Evolutionary conservation across 1,284 basidiomycete species (phyloP).

Genomic region (Tilletia horrida): DNA sequence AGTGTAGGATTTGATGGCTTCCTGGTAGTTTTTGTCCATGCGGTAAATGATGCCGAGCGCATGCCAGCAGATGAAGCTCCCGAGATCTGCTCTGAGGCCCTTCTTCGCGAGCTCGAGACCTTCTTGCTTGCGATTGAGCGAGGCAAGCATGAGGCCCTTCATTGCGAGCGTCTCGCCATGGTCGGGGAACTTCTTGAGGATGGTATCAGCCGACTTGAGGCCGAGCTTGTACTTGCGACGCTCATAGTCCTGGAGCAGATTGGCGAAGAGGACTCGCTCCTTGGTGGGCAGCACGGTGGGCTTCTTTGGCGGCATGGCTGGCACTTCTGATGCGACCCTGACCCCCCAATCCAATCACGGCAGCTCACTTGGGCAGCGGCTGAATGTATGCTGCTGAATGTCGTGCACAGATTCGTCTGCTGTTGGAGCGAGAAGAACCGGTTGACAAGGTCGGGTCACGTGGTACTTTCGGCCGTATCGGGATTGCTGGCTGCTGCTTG

Average conservation of each 20-base stretch:
- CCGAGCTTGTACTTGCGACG: slow-evolving; percentile 83
- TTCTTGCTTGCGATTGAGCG: slow-evolving; percentile 54
- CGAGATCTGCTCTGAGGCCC: slow-evolving; percentile 76
- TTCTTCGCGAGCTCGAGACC: slow-evolving; percentile 82
- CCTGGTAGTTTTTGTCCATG: slow-evolving; percentile 80
- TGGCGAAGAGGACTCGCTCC: slow-evolving; percentile 81
- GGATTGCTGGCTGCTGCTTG: no score
- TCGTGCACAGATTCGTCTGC: no score
- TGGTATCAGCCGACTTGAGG: slow-evolving; percentile 84
- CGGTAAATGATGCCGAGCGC: slow-evolving; percentile 69
- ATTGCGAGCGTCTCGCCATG: slow-evolving; percentile 65
- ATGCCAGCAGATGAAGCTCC: slow-evolving; percentile 96
- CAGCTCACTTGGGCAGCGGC: no score
- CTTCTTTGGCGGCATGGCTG: slow-evolving; percentile 19
- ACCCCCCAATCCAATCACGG: no score
- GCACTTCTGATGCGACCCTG: neutral
- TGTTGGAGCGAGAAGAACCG: no score
- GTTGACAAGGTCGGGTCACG: no score
- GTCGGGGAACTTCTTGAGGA: slow-evolving; percentile 91
- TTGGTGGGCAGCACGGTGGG: slow-evolving; percentile 67
- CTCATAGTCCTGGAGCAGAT: slow-evolving; percentile 76
- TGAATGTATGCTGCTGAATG: no score
- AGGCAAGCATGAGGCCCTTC: slow-evolving; percentile 51
- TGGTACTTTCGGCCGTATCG: no score
- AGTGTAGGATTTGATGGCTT: slow-evolving; percentile 77